Evolutionary conservation across 768 basidiomycete genomes (phyloP).

Genomic region (Suillus bovinus): DNA sequence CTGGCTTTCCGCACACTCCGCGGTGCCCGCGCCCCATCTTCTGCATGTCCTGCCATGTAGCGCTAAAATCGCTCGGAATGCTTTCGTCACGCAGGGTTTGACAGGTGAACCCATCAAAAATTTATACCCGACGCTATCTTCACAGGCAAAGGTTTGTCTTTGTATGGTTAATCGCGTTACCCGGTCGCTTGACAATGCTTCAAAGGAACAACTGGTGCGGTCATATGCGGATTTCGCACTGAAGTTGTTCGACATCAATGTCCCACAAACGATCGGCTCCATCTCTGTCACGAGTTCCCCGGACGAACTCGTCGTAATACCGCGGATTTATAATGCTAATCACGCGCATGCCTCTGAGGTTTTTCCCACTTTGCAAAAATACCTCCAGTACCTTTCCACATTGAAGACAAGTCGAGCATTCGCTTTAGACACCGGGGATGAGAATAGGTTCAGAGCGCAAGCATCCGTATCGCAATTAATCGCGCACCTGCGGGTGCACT

Average conservation of each 20-base stretch:
- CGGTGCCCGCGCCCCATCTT: slow-evolving; percentile 3
- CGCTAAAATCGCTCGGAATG: neutral
- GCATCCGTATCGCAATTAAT: slow-evolving; percentile 10
- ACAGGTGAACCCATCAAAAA: slow-evolving; percentile 2
- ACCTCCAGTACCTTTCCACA: slow-evolving; percentile 4
- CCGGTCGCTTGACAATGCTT: neutral
- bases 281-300: neutral
- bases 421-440: slow-evolving; percentile 5
- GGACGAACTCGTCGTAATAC: slow-evolving; percentile 6
- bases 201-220: slow-evolving; percentile 12
- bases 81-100: slow-evolving; percentile 2
- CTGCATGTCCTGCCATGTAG: neutral
- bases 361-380: slow-evolving; percentile 7
- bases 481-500: neutral
- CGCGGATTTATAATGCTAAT: neutral
- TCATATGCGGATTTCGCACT: slow-evolving; percentile 15
- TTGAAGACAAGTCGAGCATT: slow-evolving; percentile 8
- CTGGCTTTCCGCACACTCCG: slow-evolving; percentile 7
- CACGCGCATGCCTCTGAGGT: neutral
- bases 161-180: neutral
- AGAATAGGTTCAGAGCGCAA: slow-evolving; percentile 10
- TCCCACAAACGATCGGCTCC: slow-evolving; percentile 12
- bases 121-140: slow-evolving; percentile 2
- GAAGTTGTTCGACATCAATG: slow-evolving; percentile 7
- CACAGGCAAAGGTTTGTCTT: slow-evolving; percentile 6